Conservation (phyloP, 2,329 filamentous ascomycete genomes). For the Neopestalotiopsis sp. region DNA sequence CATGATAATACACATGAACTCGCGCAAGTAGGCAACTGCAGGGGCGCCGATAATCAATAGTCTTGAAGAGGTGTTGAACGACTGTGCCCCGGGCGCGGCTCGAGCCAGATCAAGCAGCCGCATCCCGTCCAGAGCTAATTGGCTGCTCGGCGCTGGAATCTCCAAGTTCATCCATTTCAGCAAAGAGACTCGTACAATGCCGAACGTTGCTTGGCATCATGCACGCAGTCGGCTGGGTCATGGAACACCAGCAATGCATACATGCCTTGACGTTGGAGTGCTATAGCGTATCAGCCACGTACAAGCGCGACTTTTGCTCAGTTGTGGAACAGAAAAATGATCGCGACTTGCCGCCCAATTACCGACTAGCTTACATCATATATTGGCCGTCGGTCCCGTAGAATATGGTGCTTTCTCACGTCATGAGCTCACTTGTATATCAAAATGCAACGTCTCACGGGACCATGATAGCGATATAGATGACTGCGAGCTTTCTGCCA, state of each 20-base stretch:
- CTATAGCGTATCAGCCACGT: not conserved
- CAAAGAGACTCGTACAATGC: not conserved
- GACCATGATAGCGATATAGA: not conserved
- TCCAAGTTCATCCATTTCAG: not conserved
- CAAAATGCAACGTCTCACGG: not conserved
- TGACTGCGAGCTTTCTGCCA: not conserved
- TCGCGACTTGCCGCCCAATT: not conserved
- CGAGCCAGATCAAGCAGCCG: not conserved
- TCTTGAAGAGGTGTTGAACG: not conserved
- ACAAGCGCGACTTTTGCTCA: not conserved
- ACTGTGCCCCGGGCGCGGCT: not conserved
- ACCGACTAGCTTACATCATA: not conserved
- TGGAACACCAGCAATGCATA: not conserved
- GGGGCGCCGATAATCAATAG: not conserved
- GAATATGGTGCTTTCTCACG: not conserved
- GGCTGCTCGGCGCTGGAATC: not conserved
- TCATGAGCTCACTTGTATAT: not conserved
- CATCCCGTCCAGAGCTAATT: not conserved
- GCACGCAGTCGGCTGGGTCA: not conserved
- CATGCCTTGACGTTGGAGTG: not conserved
- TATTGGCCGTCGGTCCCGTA: not conserved
- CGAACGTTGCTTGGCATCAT: not conserved
- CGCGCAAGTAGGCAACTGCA: not conserved
- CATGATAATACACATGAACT: not conserved
- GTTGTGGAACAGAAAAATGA: not conserved